These are phyloP conservation scores for Trichomonas vaginalis DNA, from an alignment of 208 protist genomes.

Conservation along the genomic window DNA sequence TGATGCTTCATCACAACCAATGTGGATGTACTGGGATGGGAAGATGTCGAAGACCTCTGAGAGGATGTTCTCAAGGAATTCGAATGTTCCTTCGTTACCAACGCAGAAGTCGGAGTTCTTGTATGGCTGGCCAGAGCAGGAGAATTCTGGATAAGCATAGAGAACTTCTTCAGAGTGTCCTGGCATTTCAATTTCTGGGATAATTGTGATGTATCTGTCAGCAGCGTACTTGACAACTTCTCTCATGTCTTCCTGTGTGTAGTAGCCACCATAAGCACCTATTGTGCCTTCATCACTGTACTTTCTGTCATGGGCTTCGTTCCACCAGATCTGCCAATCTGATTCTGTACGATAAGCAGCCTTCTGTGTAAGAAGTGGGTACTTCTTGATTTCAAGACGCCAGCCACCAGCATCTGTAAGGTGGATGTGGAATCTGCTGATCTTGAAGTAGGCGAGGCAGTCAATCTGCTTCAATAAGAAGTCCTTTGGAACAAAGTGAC, in stretches of 20 bases:
- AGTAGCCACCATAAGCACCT: slow-evolving; percentile 1
- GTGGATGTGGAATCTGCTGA: slow-evolving; percentile 16
- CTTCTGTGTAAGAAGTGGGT: not conserved
- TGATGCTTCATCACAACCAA: not conserved
- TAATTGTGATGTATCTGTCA: not conserved
- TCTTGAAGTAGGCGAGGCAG: not conserved
- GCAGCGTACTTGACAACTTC: slow-evolving; percentile 12
- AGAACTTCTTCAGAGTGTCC: not conserved
- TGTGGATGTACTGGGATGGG: slow-evolving; percentile 12
- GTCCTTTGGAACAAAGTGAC: not conserved
- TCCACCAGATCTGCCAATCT: not conserved
- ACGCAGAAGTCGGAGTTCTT: not conserved
- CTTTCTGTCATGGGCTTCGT: not conserved
- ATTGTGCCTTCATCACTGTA: not conserved
- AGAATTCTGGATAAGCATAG: not conserved
- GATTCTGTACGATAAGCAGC: not conserved
- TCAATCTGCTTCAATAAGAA: not conserved
- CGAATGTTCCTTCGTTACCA: not conserved
- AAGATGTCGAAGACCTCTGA: not conserved
- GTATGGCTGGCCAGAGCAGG: not conserved
- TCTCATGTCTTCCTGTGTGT: slow-evolving; percentile 5
- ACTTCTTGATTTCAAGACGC: slow-evolving; percentile 1
- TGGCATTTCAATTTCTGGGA: slow-evolving; percentile 22
- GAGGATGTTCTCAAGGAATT: not conserved
- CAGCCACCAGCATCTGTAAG: not conserved